Evolutionary conservation across 441 rosid species (phyloP).

Genomic region (Pelargonium australe): DNA sequence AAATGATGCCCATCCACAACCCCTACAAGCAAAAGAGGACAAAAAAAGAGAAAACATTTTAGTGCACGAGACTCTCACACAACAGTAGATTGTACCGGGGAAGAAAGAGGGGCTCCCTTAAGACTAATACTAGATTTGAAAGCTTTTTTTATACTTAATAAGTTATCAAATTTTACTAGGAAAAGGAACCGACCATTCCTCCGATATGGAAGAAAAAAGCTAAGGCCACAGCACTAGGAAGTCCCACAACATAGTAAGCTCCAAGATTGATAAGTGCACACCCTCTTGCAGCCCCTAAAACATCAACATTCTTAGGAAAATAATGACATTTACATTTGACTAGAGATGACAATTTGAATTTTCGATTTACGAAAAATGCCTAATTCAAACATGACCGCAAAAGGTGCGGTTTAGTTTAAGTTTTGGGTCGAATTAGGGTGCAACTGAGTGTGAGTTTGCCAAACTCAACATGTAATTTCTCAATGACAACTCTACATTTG

Average conservation of each 20-base stretch:
- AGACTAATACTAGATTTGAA: too few species aligned
- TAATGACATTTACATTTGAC: background rate
- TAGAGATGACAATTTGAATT: background rate
- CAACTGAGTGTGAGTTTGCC: too few species aligned
- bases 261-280: slow-evolving; percentile 40
- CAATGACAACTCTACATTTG: too few species aligned
- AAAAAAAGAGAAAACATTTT: background rate
- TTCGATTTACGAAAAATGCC: too few species aligned
- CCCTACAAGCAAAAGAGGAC: slow-evolving; percentile 23
- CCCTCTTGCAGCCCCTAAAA: slow-evolving; percentile 43
- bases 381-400: too few species aligned
- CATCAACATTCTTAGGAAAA: background rate
- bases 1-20: slow-evolving; percentile 46
- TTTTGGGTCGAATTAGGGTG: too few species aligned
- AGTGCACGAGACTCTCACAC: background rate
- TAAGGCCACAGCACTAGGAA: slow-evolving; percentile 34
- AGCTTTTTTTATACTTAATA: too few species aligned
- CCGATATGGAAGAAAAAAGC: slow-evolving; percentile 33
- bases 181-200: slow-evolving; percentile 29
- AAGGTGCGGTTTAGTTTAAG: too few species aligned
- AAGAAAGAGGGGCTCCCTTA: too few species aligned
- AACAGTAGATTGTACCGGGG: too few species aligned
- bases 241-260: slow-evolving; percentile 40
- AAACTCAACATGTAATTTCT: background rate
- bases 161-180: too few species aligned